A percentile compares a stretch with the other conserved stretches of the same genome.
phyloP scores from a whole-genome alignment of 768 basidiomycete species.

The Pleurotus citrinopileatus region DNA sequence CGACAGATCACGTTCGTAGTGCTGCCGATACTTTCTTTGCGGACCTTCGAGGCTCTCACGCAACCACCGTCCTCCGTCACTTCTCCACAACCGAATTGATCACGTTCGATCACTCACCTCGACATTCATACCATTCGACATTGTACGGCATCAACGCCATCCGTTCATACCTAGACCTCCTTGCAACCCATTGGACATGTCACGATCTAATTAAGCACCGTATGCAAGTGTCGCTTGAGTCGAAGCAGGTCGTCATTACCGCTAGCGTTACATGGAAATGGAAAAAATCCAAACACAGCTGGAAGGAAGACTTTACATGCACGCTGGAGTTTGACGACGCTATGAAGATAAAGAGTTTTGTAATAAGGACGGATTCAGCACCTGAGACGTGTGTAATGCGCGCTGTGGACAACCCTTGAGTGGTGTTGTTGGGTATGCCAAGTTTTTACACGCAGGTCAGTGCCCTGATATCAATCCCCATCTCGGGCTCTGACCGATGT shows the following conservation, averaged over 20 bases:
- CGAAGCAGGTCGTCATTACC: slow-evolving; percentile 27
- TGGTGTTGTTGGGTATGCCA: background rate
- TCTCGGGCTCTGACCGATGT: background rate
- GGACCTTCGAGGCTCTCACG: background rate
- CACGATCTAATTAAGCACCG: slow-evolving; percentile 23
- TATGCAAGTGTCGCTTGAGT: slow-evolving; percentile 20
- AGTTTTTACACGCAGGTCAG: background rate
- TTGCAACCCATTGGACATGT: slow-evolving; percentile 43
- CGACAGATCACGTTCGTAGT: slow-evolving; percentile 4
- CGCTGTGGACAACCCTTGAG: slow-evolving; percentile 30
- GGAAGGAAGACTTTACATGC: slow-evolving; percentile 44
- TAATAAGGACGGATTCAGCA: slow-evolving; percentile 36
- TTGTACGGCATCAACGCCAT: slow-evolving; percentile 42
- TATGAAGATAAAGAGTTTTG: slow-evolving; percentile 37
- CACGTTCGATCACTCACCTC: slow-evolving; percentile 10
- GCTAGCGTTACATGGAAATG: slow-evolving; percentile 46
- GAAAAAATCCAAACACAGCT: slow-evolving; percentile 39
- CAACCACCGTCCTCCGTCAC: background rate
- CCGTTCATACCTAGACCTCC: slow-evolving; percentile 48
- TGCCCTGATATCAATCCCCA: background rate
- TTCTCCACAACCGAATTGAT: slow-evolving; percentile 12
- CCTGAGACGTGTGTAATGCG: slow-evolving; percentile 45
- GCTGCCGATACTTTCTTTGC: slow-evolving; percentile 4
- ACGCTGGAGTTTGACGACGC: slow-evolving; percentile 42
- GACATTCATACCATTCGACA: slow-evolving; percentile 21